Evolutionary conservation across 768 basidiomycete species (phyloP).

Genomic region (Rhodotorula graminis): DNA sequence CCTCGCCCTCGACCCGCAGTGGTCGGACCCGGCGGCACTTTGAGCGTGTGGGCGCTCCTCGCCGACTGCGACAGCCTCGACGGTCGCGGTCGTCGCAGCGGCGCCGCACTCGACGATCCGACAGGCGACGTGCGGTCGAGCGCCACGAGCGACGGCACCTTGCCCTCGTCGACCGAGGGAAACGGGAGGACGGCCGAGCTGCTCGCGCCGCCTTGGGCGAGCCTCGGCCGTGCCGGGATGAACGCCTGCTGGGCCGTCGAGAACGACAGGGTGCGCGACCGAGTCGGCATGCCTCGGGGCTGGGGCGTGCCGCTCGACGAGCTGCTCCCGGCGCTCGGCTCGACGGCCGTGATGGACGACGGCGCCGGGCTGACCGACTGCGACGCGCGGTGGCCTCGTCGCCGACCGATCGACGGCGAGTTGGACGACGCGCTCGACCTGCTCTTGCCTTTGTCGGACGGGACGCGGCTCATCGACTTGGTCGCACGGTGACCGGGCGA

Average conservation of each 20-base stretch:
- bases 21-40: neutral
- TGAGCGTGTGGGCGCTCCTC: conserved; percentile 3
- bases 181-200: neutral
- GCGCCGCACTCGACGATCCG: conserved; percentile 5
- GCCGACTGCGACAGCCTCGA: neutral
- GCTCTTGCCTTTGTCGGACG: neutral
- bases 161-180: conserved; percentile 4
- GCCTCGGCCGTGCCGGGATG: neutral
- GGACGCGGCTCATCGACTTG: conserved; percentile 12
- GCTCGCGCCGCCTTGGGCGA: neutral
- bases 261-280: conserved; percentile 16
- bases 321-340: too few species aligned
- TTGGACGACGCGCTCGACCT: neutral
- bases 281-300: neutral
- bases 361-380: neutral
- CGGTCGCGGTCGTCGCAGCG: conserved; percentile 7
- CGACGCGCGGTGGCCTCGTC: neutral
- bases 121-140: conserved; percentile 18
- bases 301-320: neutral
- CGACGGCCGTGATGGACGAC: neutral
- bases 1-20: neutral
- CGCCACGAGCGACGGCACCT: neutral
- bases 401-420: neutral
- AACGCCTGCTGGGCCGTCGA: conserved; percentile 17
- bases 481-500: neutral